A percentile compares a stretch with the other conserved stretches of the same genome.
phyloP scores from a whole-genome alignment of 1,139 yeast genomes.

The Wickerhamomyces sp. region DNA sequence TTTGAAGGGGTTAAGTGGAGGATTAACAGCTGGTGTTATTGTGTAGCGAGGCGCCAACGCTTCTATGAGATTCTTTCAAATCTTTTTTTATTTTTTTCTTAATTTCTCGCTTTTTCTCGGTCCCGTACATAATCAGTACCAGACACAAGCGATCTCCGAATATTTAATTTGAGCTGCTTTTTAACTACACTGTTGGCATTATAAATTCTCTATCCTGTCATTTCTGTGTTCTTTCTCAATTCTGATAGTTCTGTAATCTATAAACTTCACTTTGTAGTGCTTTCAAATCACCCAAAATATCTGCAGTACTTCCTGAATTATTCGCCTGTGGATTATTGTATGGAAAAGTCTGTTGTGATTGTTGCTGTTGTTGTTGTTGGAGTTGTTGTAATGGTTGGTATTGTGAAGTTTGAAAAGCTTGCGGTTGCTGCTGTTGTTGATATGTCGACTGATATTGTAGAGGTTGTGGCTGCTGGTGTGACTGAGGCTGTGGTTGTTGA shows the following conservation, averaged over 20 bases:
- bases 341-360: conserved; percentile 9
- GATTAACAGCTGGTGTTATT: no score
- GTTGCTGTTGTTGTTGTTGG: conserved; percentile 12
- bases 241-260: conserved; percentile 26
- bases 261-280: conserved; percentile 65
- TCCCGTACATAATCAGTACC: no score
- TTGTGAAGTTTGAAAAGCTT: conserved; percentile 7
- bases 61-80: no score
- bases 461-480: conserved; percentile 9
- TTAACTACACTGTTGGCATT: no score
- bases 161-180: no score
- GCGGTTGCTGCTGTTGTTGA: conserved; percentile 5
- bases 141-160: no score
- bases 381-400: conserved; percentile 16
- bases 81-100: no score
- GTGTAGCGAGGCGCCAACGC: no score
- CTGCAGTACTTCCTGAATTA: conserved; percentile 36
- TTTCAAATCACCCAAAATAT: conserved; percentile 54
- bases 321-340: conserved; percentile 5
- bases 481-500: no score
- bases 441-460: background rate
- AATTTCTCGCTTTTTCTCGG: no score
- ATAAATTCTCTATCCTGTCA: no score
- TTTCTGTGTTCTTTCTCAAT: conserved; percentile 1
- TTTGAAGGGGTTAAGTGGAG: no score